Conservation (phyloP, 2,329 filamentous ascomycete species). For the Trichoderma simmonsii region DNA sequence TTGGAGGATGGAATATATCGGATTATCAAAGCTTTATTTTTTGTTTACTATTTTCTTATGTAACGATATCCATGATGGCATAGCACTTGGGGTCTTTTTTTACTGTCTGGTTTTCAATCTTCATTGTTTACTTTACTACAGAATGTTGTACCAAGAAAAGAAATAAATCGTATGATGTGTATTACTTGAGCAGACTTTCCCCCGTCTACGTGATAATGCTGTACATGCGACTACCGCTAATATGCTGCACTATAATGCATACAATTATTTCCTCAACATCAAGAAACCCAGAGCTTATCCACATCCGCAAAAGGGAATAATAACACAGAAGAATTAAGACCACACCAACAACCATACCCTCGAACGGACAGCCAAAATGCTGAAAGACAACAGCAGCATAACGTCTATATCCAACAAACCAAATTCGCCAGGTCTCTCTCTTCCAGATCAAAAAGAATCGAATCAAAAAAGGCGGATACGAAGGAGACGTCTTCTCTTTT, state of each 20-base stretch:
- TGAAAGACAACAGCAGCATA: not conserved
- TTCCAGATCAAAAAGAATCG: not conserved
- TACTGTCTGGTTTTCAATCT: not conserved
- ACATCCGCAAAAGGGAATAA: not conserved
- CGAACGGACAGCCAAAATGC: not conserved
- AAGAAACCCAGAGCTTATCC: not conserved
- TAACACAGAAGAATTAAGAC: not conserved
- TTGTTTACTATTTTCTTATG: not conserved
- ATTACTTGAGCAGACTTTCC: not conserved
- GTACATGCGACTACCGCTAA: not conserved
- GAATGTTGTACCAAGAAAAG: not conserved
- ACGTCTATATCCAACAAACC: not conserved
- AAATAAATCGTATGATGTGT: not conserved
- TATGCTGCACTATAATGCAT: not conserved
- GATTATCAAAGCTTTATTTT: not conserved
- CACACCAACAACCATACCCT: not conserved
- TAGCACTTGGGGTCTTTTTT: not conserved
- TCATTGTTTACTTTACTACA: not conserved
- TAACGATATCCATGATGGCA: conserved; percentile 16
- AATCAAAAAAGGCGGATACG: not conserved
- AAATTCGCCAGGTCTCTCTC: not conserved
- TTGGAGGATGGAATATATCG: not conserved
- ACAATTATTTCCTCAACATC: not conserved
- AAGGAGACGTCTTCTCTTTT: not conserved
- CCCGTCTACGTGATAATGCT: not conserved